Evolutionary conservation across 768 basidiomycete species (phyloP).

Genomic region (Trametes coccinea): DNA sequence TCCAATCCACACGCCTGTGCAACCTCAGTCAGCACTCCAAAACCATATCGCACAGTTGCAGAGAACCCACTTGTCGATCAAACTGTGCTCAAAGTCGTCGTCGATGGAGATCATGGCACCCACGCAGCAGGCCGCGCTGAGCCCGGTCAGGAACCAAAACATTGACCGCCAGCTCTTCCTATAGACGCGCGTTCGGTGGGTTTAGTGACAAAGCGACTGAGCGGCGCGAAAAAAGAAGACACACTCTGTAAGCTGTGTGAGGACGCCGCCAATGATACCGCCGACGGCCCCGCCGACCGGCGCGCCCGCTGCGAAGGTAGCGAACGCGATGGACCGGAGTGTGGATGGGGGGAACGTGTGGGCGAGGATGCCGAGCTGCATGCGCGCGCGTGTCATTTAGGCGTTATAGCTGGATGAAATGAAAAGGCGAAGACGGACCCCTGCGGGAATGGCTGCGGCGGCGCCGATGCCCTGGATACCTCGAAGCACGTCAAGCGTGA

Average conservation of each 20-base stretch:
- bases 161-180: conserved; percentile 63
- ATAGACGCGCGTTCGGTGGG: background rate
- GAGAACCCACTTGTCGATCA: conserved; percentile 27
- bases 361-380: conserved; percentile 76
- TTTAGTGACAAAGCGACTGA: background rate
- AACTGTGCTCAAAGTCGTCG: conserved; percentile 43
- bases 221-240: conserved; percentile 5
- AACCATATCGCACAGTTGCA: background rate
- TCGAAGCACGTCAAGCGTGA: conserved; percentile 69
- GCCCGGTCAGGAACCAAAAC: conserved; percentile 60
- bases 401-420: conserved; percentile 1
- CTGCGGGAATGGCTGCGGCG: conserved; percentile 73
- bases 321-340: conserved; percentile 74
- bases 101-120: conserved; percentile 64
- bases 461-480: conserved; percentile 78
- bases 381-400: background rate
- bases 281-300: conserved; percentile 80
- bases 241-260: conserved; percentile 54
- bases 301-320: conserved; percentile 82
- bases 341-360: conserved; percentile 69
- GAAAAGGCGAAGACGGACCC: conserved; percentile 42
- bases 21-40: background rate
- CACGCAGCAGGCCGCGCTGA: conserved; percentile 53
- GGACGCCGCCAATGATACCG: conserved; percentile 64
- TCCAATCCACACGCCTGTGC: conserved; percentile 64